phyloP scores from a whole-genome alignment of 306 rosid genomes.

The Acacia confusa region DNA sequence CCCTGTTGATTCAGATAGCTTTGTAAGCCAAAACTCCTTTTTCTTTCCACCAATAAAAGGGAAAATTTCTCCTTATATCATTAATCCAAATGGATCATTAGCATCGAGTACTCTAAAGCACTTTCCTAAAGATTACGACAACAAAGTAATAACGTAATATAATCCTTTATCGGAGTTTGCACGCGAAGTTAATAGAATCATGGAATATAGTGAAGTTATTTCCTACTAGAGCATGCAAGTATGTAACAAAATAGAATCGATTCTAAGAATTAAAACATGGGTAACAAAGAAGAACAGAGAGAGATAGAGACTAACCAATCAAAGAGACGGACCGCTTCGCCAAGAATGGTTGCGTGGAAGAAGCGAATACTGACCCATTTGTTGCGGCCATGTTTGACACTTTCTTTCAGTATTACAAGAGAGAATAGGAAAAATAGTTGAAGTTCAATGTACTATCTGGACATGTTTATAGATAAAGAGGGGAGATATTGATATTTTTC shows the following conservation, averaged over 20 bases:
- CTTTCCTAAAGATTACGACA: not conserved
- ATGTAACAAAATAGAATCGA: not conserved
- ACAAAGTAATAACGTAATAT: not conserved
- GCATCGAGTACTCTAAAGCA: not conserved
- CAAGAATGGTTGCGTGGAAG: constrained; percentile 53
- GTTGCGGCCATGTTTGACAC: constrained; percentile 61
- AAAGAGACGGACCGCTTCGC: constrained; percentile 33
- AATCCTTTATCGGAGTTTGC: not conserved
- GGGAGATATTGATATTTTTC: constrained; percentile 23
- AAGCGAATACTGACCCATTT: constrained; percentile 53
- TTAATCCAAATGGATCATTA: not conserved
- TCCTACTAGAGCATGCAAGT: not conserved
- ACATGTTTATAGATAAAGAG: constrained; percentile 20
- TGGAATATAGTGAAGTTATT: not conserved
- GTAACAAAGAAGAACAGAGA: constrained; percentile 9
- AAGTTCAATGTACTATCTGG: not conserved
- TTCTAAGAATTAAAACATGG: not conserved
- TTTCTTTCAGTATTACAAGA: not conserved
- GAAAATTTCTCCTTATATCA: not conserved
- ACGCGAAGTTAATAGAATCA: constrained; percentile 8
- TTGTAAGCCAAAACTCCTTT: not conserved
- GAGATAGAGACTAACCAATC: constrained; percentile 50
- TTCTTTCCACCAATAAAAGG: too few relatives aligned
- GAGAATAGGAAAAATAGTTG: not conserved
- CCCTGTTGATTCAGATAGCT: not conserved